These are phyloP conservation scores for Sonneratia alba DNA, from an alignment of 345 rosid genomes.

Conservation along the genomic window DNA sequence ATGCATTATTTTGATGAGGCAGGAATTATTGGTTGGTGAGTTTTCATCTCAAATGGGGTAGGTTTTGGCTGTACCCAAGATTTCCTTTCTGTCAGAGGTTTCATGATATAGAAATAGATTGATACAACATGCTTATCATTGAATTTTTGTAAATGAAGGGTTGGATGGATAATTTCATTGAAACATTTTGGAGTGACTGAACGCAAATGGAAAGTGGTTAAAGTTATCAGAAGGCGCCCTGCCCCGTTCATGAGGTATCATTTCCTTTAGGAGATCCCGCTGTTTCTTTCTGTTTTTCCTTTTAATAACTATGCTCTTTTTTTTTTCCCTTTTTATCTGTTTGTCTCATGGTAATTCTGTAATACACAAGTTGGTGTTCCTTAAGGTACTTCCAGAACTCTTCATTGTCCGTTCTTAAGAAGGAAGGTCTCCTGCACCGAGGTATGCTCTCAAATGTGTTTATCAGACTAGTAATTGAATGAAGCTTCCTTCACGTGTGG, in stretches of 20 bases:
- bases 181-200: not conserved
- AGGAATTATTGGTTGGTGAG: not conserved
- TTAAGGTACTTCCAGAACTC: not conserved
- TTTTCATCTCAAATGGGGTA: not conserved
- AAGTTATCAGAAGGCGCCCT: not conserved
- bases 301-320: too few species aligned
- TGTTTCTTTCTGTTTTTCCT: not conserved
- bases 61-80: not conserved
- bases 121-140: not conserved
- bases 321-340: not conserved
- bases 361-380: not conserved
- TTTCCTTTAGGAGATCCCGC: not conserved
- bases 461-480: not conserved
- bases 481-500: not conserved
- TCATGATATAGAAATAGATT: not conserved
- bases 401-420: not conserved
- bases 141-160: not conserved
- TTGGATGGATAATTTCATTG: not conserved
- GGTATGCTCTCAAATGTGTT: not conserved
- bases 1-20: not conserved
- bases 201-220: not conserved
- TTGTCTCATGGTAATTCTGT: not conserved
- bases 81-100: not conserved
- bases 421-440: not conserved
- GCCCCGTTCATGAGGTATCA: not conserved